Conservation (phyloP, 2,329 filamentous ascomycete species). For the Penicillium sp. region DNA sequence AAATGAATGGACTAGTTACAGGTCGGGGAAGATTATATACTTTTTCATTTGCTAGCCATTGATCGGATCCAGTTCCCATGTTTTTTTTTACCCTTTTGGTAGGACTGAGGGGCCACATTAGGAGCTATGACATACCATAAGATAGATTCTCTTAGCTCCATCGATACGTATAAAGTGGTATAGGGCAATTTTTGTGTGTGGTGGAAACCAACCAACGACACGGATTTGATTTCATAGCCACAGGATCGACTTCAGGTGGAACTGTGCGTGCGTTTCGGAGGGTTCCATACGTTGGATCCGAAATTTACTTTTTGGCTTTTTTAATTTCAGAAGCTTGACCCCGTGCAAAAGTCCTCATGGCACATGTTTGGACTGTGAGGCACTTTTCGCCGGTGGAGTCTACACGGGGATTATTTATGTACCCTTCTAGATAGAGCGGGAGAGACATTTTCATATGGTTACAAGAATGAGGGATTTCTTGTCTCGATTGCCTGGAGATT, state of each 20-base stretch:
- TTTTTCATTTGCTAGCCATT: not conserved
- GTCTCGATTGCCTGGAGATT: not conserved
- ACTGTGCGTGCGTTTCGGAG: constrained; percentile 17
- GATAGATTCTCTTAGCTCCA: too few species aligned
- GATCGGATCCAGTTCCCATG: not conserved
- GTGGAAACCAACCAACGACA: constrained; percentile 1
- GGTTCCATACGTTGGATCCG: constrained; percentile 7
- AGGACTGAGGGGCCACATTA: constrained; percentile 15
- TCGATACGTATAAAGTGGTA: not conserved
- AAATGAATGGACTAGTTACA: constrained; percentile 3
- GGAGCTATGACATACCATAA: constrained; percentile 24
- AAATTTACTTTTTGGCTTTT: not conserved
- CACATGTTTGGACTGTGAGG: not conserved
- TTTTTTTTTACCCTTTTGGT: constrained; percentile 5
- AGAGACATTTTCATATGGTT: not conserved
- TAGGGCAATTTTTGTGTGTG: constrained; percentile 12
- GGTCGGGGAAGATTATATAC: constrained; percentile 21
- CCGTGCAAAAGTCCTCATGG: not conserved
- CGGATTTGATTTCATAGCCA: constrained; percentile 22
- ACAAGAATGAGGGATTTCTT: too few species aligned
- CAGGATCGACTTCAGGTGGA: constrained; percentile 19
- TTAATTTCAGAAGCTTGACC: constrained; percentile 13
- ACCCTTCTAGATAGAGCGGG: not conserved
- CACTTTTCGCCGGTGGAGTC: not conserved
- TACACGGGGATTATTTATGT: not conserved